phyloP scores from a whole-genome alignment of 192 early-diverging fungal genomes.

The Haplosporangium gracile region DNA sequence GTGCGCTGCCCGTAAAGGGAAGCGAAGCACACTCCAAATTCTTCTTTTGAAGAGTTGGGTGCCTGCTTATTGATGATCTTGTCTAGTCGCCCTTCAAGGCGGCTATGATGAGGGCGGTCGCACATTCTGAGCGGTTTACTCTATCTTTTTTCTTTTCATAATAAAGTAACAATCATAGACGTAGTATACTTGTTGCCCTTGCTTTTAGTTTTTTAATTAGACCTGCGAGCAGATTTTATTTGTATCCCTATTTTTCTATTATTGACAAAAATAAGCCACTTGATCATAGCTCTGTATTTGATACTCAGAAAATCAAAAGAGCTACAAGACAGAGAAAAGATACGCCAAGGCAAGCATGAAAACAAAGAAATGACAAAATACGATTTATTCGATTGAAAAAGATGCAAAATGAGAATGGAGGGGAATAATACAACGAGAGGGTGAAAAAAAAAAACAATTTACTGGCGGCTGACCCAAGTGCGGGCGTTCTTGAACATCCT shows the following conservation, averaged over 20 bases:
- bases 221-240: too few relatives aligned
- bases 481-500: conserved; percentile 95
- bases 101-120: conserved; percentile 54
- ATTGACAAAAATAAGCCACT: too few relatives aligned
- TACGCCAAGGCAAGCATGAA: not conserved
- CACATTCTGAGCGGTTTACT: conserved; percentile 55
- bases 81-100: conserved; percentile 20
- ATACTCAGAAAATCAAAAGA: too few relatives aligned
- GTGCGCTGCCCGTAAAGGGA: conserved; percentile 60
- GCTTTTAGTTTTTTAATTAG: too few relatives aligned
- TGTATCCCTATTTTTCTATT: too few relatives aligned
- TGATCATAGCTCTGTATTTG: too few relatives aligned
- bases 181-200: too few relatives aligned
- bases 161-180: too few relatives aligned
- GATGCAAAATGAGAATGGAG: not conserved
- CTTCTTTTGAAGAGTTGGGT: conserved; percentile 16
- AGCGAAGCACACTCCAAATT: conserved; percentile 40
- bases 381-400: not conserved
- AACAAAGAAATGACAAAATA: not conserved
- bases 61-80: conserved; percentile 57
- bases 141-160: not conserved
- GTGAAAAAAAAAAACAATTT: not conserved
- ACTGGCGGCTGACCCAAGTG: conserved; percentile 77
- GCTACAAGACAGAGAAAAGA: too few relatives aligned
- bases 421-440: not conserved